These are phyloP conservation scores for Wickerhamomyces silvicola DNA, from an alignment of 805 yeast species.

Conservation along the genomic window DNA sequence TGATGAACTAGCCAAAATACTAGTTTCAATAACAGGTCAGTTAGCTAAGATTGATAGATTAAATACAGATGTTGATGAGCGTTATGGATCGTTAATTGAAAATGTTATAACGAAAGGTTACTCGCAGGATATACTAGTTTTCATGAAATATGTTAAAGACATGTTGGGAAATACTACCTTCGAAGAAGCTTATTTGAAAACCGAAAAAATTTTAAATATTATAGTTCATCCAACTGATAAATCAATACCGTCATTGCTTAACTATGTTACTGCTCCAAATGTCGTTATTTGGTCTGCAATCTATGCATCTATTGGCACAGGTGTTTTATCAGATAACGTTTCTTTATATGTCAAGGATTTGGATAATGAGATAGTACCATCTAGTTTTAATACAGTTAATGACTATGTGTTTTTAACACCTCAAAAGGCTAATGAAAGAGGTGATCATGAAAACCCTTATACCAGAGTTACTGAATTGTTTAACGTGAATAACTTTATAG, in stretches of 20 bases:
- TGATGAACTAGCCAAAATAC: constrained; percentile 46
- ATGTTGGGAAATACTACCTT: constrained; percentile 81
- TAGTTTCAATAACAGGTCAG: constrained; percentile 35
- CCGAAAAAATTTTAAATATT: constrained; percentile 76
- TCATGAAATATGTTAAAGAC: constrained; percentile 69
- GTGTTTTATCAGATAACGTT: constrained; percentile 51
- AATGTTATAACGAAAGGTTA: constrained; percentile 75
- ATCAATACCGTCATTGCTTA: constrained; percentile 65
- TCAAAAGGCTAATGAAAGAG: constrained; percentile 38
- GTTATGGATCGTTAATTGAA: constrained; percentile 65
- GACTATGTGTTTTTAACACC: constrained; percentile 30
- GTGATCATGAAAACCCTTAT: constrained; percentile 62
- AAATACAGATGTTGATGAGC: constrained; percentile 48
- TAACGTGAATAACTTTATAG: constrained; percentile 89
- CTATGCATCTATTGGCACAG: constrained; percentile 75
- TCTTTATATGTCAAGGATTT: constrained; percentile 55
- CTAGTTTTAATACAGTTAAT: constrained; percentile 30
- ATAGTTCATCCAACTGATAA: constrained; percentile 76
- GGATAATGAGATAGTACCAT: constrained; percentile 54
- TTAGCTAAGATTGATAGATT: constrained; percentile 34
- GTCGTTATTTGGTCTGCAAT: constrained; percentile 88
- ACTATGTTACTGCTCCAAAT: constrained; percentile 91
- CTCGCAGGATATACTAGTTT: constrained; percentile 76
- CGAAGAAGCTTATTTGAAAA: constrained; percentile 81
- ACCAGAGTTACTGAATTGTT: constrained; percentile 85